These are phyloP conservation scores for Salix udensis DNA, from an alignment of 345 rosid species.

Conservation along the genomic window DNA sequence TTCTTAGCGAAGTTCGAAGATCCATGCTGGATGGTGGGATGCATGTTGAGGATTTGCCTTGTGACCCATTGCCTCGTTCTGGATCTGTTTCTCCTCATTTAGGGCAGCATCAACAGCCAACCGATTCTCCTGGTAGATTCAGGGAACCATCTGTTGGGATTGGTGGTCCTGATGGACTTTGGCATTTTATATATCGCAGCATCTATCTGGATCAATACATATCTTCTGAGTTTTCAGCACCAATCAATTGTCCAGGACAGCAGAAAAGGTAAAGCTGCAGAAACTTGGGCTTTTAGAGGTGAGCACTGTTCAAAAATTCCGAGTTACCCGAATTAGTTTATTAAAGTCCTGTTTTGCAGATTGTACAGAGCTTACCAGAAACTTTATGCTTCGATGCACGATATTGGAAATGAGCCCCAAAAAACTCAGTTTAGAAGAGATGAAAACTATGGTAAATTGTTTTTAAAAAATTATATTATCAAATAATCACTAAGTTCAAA, in stretches of 20 bases:
- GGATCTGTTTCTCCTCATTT: constrained; percentile 42
- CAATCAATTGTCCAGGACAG: constrained; percentile 62
- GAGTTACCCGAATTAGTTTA: background rate
- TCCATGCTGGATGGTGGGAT: constrained; percentile 89
- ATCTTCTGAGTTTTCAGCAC: constrained; percentile 85
- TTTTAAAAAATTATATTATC: background rate
- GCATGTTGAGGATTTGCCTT: constrained; percentile 82
- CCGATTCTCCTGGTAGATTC: constrained; percentile 47
- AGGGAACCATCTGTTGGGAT: constrained; percentile 55
- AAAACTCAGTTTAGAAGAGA: constrained; percentile 98
- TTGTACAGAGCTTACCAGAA: constrained; percentile 93
- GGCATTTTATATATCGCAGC: constrained; percentile 98
- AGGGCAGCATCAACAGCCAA: constrained; percentile 39
- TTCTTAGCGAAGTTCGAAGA: constrained; percentile 82
- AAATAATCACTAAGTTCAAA: background rate
- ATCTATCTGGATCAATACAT: constrained; percentile 89
- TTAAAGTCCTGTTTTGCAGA: constrained; percentile 42
- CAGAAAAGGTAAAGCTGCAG: constrained; percentile 65
- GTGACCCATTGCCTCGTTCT: constrained; percentile 51
- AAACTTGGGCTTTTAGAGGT: background rate
- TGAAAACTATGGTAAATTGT: constrained; percentile 63
- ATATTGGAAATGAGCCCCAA: constrained; percentile 74
- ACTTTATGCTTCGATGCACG: constrained; percentile 84
- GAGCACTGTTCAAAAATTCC: too few species aligned
- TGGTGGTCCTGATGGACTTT: constrained; percentile 93